Base-by-base conservation (phyloP, 2,329 filamentous ascomycete genomes). In the Aspergillus calidoustus region DNA sequence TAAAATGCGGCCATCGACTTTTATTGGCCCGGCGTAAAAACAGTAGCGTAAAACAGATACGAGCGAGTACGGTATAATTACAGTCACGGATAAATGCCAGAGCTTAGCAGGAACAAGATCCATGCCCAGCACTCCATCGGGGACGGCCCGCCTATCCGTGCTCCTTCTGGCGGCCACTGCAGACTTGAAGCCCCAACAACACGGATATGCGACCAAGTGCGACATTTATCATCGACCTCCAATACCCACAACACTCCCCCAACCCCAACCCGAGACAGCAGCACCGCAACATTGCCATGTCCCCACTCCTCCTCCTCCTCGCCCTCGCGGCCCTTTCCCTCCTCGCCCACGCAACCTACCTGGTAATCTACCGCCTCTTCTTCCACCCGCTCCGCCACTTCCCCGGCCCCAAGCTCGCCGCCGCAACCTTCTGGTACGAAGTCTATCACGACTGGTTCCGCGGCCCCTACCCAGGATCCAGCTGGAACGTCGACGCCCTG, bases 321-420 rank as follows among this genome's bases (percentile, higher is more conserved):
- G 34, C 34, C 15, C 13, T 41, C 8, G 34, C 34, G 15, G 9
- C 4, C 11, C 34, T 41, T 3, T 4, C 13, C 11, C 15, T 28
- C 11, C 34, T n/a, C 4, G 49, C 11, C 17, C 31, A 52, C 9
- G 25, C 4, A 3, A 5, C 17, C 49, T 52, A 52, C 49, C 23
- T 52, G 13, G 25, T 52, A 9, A 52, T 52, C n/a, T 52, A 52
- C n/a, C 49, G 49, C 7, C 49, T 52, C 49, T 52, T 34, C 49
- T 52, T 52, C 49, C 49, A 52, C n/a, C 49, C 49, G 3, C 49
- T 52, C 23, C 49, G 49, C 28, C 49, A 52, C n/a, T 30, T 52
- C 49, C 49, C 49, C 9, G 49, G 49, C 15, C 49, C 49, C 23
- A 52, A 31, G 49, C 49, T 52, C 23, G 49, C 49, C 1, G 49